These are phyloP conservation scores for Viridothelium virens DNA, from an alignment of 495 filamentous ascomycete species.

Conservation along the genomic window DNA sequence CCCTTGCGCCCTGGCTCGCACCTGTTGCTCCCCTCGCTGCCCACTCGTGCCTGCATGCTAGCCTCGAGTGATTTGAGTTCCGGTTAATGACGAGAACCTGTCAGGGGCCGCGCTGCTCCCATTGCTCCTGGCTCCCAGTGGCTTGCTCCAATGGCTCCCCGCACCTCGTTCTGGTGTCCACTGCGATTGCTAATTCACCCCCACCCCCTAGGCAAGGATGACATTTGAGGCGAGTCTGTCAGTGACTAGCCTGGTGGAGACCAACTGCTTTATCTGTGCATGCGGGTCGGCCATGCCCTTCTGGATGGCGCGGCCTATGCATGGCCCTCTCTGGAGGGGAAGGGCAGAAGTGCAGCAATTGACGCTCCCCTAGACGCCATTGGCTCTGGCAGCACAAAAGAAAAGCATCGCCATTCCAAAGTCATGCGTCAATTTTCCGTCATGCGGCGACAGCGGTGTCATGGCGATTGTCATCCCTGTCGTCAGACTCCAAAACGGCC, in stretches of 20 bases:
- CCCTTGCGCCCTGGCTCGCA: background rate
- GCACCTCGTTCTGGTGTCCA: background rate
- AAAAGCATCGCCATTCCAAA: slow-evolving; percentile 6
- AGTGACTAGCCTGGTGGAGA: background rate
- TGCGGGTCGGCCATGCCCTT: slow-evolving; percentile 3
- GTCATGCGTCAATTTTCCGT: slow-evolving; percentile 6
- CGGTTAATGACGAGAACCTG: background rate
- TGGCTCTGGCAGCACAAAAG: background rate
- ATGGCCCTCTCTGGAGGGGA: background rate
- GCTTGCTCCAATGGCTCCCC: background rate
- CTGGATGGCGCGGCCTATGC: slow-evolving; percentile 7
- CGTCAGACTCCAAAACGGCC: background rate
- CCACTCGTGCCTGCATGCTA: background rate
- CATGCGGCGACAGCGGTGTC: background rate
- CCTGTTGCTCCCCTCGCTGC: background rate
- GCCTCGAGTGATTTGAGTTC: background rate
- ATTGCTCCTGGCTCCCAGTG: background rate
- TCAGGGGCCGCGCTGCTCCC: background rate
- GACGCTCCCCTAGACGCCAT: background rate
- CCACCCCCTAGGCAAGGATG: background rate
- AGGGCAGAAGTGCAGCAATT: slow-evolving; percentile 8
- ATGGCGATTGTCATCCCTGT: slow-evolving; percentile 3
- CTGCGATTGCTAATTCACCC: background rate
- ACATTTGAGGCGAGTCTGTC: slow-evolving; percentile 5
- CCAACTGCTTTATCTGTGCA: slow-evolving; percentile 4